Evolutionary conservation across 2,329 filamentous ascomycete genomes (phyloP).

Genomic region (Arthrocladium fulminans): DNA sequence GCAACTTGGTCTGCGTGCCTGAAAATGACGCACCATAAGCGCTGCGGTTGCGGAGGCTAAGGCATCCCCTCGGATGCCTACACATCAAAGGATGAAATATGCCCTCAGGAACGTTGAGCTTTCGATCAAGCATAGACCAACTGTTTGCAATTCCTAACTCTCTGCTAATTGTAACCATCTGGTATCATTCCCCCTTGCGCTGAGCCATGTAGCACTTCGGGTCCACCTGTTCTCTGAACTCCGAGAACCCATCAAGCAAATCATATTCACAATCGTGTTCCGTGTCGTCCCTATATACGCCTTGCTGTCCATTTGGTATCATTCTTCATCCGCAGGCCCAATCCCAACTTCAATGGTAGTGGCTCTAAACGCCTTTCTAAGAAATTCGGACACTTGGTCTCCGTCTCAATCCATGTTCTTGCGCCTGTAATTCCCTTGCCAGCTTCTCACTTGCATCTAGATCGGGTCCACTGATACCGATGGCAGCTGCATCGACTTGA

Average conservation of each 20-base stretch:
- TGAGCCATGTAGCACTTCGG: neutral
- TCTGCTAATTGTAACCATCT: no score
- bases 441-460: constrained; percentile 20
- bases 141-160: no score
- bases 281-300: neutral
- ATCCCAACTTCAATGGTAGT: no score
- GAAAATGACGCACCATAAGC: constrained; percentile 1
- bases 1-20: neutral
- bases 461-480: constrained; percentile 16
- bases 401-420: constrained; percentile 21
- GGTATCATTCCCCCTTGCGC: neutral
- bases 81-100: no score
- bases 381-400: constrained; percentile 21
- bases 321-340: neutral
- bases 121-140: no score
- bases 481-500: neutral
- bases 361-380: constrained; percentile 10
- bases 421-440: constrained; percentile 20
- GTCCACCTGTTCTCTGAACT: neutral
- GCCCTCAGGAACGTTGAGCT: no score
- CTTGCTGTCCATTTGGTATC: neutral
- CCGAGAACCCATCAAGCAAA: neutral
- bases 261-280: neutral
- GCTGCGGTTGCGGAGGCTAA: no score
- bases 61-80: no score